Conservation (phyloP, 2,329 filamentous ascomycete species). For the Xylaria sp. region DNA sequence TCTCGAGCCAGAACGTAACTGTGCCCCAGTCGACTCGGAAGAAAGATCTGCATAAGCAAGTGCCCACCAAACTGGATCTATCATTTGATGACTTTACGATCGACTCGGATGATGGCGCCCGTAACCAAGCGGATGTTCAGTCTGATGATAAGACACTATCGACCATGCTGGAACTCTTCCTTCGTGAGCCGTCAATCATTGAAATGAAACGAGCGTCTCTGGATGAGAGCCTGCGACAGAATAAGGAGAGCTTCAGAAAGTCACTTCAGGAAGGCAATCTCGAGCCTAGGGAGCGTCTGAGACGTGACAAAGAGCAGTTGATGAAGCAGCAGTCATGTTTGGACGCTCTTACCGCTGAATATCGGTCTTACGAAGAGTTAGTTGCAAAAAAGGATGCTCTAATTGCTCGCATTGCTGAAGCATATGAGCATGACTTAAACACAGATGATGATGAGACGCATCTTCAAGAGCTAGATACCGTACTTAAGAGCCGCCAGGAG, state of each 20-base stretch:
- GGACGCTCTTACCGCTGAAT: slow-evolving; percentile 37
- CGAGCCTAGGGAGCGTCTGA: slow-evolving; percentile 43
- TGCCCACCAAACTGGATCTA: slow-evolving; percentile 12
- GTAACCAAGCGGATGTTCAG: slow-evolving; percentile 17
- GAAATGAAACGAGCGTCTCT: slow-evolving; percentile 36
- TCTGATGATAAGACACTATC: slow-evolving; percentile 30
- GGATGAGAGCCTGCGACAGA: slow-evolving; percentile 41
- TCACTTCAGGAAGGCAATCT: slow-evolving; percentile 44
- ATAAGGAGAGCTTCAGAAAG: slow-evolving; percentile 43
- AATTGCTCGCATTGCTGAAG: slow-evolving; percentile 42
- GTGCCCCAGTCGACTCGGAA: slow-evolving; percentile 23
- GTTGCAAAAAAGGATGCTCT: slow-evolving; percentile 42
- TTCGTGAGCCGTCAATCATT: slow-evolving; percentile 32
- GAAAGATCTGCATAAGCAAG: slow-evolving; percentile 11
- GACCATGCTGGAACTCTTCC: slow-evolving; percentile 35
- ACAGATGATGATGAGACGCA: slow-evolving; percentile 47
- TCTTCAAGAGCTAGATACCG: slow-evolving; percentile 44
- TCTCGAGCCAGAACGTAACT: slow-evolving; percentile 14
- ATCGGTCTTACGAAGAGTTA: slow-evolving; percentile 40
- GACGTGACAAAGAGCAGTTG: slow-evolving; percentile 45
- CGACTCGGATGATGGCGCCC: slow-evolving; percentile 12
- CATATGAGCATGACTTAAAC: slow-evolving; percentile 47
- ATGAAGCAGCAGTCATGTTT: slow-evolving; percentile 43
- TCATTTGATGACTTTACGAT: slow-evolving; percentile 5
- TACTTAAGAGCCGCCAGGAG: slow-evolving; percentile 41